These are phyloP conservation scores for Mucor racemosus DNA, from an alignment of 371 early-diverging fungal genomes.

Conservation along the genomic window DNA sequence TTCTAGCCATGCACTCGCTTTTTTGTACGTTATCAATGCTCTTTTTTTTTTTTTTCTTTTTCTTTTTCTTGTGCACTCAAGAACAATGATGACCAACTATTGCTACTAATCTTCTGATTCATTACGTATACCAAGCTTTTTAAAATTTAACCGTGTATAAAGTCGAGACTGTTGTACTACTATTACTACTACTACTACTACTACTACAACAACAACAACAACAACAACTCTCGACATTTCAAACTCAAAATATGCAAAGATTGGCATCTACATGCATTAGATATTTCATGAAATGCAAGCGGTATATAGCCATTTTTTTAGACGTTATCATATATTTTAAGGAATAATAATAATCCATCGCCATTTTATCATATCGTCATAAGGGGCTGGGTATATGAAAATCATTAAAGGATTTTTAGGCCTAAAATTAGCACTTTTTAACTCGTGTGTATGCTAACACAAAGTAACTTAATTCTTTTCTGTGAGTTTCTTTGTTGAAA, in stretches of 20 bases:
- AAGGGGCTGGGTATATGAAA: background rate
- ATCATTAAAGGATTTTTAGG: background rate
- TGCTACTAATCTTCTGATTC: background rate
- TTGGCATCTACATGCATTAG: background rate
- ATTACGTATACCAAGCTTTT: no score
- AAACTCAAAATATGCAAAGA: background rate
- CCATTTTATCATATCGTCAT: background rate
- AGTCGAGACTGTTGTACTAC: conserved; percentile 1
- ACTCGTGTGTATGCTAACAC: background rate
- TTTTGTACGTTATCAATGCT: background rate
- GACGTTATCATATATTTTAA: no score
- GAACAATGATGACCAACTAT: background rate
- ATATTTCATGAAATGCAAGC: background rate
- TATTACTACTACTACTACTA: background rate
- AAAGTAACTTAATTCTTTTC: background rate
- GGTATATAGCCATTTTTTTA: no score
- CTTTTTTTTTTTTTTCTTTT: background rate
- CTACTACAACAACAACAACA: no score
- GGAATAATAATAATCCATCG: background rate
- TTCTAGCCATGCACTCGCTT: background rate
- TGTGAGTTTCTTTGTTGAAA: no score
- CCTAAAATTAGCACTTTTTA: background rate
- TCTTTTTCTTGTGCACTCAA: background rate
- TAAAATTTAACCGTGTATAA: background rate
- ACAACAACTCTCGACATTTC: background rate